Evolutionary conservation across 768 basidiomycete species (phyloP), one percentile per base, ranked within the genome.

Genomic region (Leccinum arenicola): DNA sequence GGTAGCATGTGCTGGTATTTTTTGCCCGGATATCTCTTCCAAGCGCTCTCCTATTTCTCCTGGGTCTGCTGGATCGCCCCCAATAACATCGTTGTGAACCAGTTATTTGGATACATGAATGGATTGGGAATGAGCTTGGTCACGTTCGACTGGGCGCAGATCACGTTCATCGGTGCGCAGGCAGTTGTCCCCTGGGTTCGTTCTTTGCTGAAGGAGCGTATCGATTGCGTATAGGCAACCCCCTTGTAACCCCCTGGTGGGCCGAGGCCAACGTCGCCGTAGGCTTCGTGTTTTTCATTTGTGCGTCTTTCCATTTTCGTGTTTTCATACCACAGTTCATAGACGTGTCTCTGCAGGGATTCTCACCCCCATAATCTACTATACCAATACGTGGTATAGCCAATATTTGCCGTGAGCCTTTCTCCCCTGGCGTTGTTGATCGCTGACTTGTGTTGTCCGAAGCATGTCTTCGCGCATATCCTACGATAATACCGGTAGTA

Each of bases 171-270:
- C 7, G 68, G 72, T 52, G 55, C 54, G 52, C 27, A 8, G 25
- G 0, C 55, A 11, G 27, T 31, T 12, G 9, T 52, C n/a, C 15
- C 3, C 15, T 7, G 23, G 12, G 10, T 29, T 50, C 35, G 12
- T 8, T 45, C 38, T 51, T 40, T 15, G 7, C 15, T 40, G 38
- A 21, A 56, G 15, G 12, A 27, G 0, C 50, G 15, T 10, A 17
- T 52, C 31, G 25, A 38, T 35, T 5, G 48, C 15, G 8, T 35
- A 19, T 45, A 71, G 72, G 58, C 10, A 74, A 66, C 23, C 91
- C 91, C 0, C 83, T 93, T 50, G 85, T 87, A 6, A 84, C 87
- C 10, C 91, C 91, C 2, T 93, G 89, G 88, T 91, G 88, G 88
- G 88, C 88, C 3, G 84, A 87, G 68, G 88, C 86, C 11, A 91